Evolutionary conservation across 495 filamentous ascomycete genomes (phyloP), one percentile per base, ranked within the genome.

Genomic region (Xylaria cubensis): DNA sequence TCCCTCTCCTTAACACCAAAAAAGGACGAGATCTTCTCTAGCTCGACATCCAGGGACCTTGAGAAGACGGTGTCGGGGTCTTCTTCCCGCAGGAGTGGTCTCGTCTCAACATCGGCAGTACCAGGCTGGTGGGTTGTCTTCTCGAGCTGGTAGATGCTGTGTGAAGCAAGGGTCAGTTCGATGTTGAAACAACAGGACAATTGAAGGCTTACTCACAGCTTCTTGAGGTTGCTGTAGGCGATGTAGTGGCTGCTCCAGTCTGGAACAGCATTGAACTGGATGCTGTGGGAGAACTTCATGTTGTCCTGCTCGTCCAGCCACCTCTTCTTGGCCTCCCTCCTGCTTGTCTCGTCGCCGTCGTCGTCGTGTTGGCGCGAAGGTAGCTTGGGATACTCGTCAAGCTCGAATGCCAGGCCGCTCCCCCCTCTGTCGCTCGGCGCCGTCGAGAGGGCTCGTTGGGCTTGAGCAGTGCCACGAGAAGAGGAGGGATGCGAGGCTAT

Each of bases 261-360:
- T 26, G 97, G 96, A 69, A 99, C 97, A 69, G 96, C 94, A 83
- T 99, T 99, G 84, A 99, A 99, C 84, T 99, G 96, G 74, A 99
- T 90, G 83, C 97, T 98, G 80, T 98, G 96, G 63, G 96, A 98
- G 87, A 99, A 99, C 89, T 98, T 98, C 96, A 99, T 99, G 74
- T 94, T 94, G 91, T 90, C 89, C 66, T 84, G 88, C 78, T 88
- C 80, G 71, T 88, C 86, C 55, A 91, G 86, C 84, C 87, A 84
- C 63, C 81, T 76, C 74, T 82, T 84, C 82, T 89, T 88, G 74
- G 81, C 80, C 62, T 79, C 81, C n/a, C 81, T 80, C 78, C 82
- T 85, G 12, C 74, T 69, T 73, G 79, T 72, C 53, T 76, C 72
- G 1, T 29, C 17, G 41, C 15, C 41, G 44, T 17, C 15, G 71